Evolutionary conservation across 495 filamentous ascomycete genomes (phyloP).

Genomic region (Neurospora terricola): DNA sequence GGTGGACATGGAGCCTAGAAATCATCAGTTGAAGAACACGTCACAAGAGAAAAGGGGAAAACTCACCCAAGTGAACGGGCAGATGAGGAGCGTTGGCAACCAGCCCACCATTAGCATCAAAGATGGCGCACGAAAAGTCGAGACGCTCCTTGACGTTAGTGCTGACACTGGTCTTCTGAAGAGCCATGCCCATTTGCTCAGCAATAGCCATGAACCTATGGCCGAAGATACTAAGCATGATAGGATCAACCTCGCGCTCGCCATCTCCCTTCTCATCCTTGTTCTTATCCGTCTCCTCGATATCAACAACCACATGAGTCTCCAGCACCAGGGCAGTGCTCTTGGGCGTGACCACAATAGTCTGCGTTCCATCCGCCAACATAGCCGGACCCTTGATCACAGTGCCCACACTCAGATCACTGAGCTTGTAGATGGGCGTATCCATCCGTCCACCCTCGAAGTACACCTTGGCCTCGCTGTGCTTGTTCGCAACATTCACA

Average conservation of each 20-base stretch:
- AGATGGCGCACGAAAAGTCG: constrained; percentile 94
- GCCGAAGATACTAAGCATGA: constrained; percentile 90
- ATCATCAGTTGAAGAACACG: neutral
- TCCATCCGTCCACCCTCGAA: constrained; percentile 67
- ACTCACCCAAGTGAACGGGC: constrained; percentile 71
- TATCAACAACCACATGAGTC: constrained; percentile 64
- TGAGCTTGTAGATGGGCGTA: constrained; percentile 78
- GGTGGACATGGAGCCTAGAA: constrained; percentile 64
- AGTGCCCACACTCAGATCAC: constrained; percentile 66
- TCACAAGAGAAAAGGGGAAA: neutral
- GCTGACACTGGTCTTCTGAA: constrained; percentile 95
- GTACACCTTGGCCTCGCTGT: constrained; percentile 50
- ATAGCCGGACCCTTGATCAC: constrained; percentile 78
- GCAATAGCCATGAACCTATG: constrained; percentile 99
- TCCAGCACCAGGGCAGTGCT: constrained; percentile 63
- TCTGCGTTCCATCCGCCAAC: constrained; percentile 90
- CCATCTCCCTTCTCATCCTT: constrained; percentile 37
- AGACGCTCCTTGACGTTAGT: constrained; percentile 97
- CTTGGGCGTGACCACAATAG: constrained; percentile 80
- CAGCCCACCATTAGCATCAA: constrained; percentile 79
- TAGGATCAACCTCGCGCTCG: constrained; percentile 61
- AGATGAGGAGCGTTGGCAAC: constrained; percentile 95
- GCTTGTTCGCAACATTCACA: constrained; percentile 42
- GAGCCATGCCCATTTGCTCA: constrained; percentile 91
- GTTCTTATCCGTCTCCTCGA: constrained; percentile 47